Evolutionary conservation across 164 flowering plant species (phyloP), one percentile per base, ranked within the genome.

Genomic region (Tinospora cordifolia): DNA sequence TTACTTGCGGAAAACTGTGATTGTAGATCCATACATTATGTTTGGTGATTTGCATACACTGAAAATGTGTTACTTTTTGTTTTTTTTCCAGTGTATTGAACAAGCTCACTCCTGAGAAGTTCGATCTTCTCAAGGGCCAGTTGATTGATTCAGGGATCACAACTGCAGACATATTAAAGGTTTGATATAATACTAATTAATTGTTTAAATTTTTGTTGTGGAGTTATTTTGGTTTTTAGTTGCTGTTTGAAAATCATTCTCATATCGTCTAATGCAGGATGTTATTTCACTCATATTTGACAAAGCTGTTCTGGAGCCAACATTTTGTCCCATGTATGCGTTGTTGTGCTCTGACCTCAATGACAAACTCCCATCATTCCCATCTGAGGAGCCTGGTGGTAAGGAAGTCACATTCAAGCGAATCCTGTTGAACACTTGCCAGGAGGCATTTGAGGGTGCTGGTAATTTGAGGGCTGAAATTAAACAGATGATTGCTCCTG

Each of bases 21-120:
- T 14, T 44, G 47, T 14, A 10, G 14, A 0, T 44, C 12, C 47
- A 44, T 44, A 8, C 21, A 30, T 30, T 30, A 30, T 30, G 36
- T 54, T 22, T 8, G 21, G 60, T 54, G 60, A 21, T 54, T 54
- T 54, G n/a, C 24, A 54, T 17, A 54, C n/a, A 24, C 24, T 54
- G 60, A 54, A 8, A 3, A n/a, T n/a, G 1, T n/a, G 21, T 17
- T 10, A 19, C n/a, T 54, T 54, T 1, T 54, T 54, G 22, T 26
- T 65, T 58, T 22, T 3, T 69, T 26, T 83, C 79, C 90, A 95
- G 98, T 58, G 91, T 95, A 68, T 76, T 95, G 83, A 95, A 95
- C 84, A 95, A 95, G 89, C 84, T 95, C 72, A 95, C 99, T 0
- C 99, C 99, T 17, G 99, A 95, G 81, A 95, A 95, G 77, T 95